Base-by-base conservation (phyloP, 148 eudicot species). In the Silene uniflora region DNA sequence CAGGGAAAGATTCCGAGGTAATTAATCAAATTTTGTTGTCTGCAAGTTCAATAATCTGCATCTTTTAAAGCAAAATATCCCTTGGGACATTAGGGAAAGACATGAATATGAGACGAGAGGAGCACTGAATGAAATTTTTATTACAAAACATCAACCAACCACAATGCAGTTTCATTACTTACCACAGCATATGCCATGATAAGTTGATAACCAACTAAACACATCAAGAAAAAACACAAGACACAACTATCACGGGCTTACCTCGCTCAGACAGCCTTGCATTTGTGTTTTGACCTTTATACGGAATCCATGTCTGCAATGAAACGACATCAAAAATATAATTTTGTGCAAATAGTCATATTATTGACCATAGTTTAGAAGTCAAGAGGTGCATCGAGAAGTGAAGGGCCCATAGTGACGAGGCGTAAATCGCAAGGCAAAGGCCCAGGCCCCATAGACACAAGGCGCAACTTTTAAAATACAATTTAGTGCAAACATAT, bases 221-320 rank as follows among this genome's bases (percentile, higher is more conserved):
- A 66, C 46, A 32, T 32, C 42, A 27, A 64, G 0, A 64, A 64
- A 35, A 64, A 32, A 35, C 47, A 66, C 47, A 14, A 27, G 47
- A 66, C 69, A 66, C 10, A 29, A 32, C 5, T 66, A 66, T 35
- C 49, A 22, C 69, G 42, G 1, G 10, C 14, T 49, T 24, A 94
- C 98, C 98, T 92, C 87, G 86, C 86, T 90, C 94, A 3, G 97
- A 88, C 71, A 95, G 85, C 79, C 86, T 89, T 0, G 93, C 87
- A 79, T 87, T 89, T 2, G 97, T 88, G 84, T 86, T 86, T 71
- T 87, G 93, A 47, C 98, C 99, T 88, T 86, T 89, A 73, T 95
- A 92, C 5, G 98, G 98, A 81, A 92, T 83, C 99, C 99, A 95
- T 12, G 92, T 83, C 99, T 95, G 67, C 49, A 82, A 35, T 54